Evolutionary conservation across 1,284 basidiomycete species (phyloP).

Genomic region (Exobasidium rhododendri): DNA sequence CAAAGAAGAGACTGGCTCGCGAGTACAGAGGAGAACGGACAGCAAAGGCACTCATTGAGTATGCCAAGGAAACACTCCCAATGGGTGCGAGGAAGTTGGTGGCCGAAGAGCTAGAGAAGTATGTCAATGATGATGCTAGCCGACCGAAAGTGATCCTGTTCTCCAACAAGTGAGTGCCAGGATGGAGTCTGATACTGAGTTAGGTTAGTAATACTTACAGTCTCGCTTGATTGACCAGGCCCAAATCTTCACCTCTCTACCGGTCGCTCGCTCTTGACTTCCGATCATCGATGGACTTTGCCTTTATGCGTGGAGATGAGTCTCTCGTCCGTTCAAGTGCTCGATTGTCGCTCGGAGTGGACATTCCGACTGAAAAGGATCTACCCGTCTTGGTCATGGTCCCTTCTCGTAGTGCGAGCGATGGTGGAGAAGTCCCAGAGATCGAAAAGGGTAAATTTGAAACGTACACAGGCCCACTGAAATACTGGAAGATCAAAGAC

Average conservation of each 20-base stretch:
- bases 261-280: constrained; percentile 51
- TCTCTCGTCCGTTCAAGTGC: constrained; percentile 31
- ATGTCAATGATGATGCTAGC: constrained; percentile 19
- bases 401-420: constrained; percentile 18
- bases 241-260: constrained; percentile 47
- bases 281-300: constrained; percentile 38
- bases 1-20: constrained; percentile 63
- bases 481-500: constrained; percentile 38
- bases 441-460: constrained; percentile 29
- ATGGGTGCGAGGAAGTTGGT: constrained; percentile 65
- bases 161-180: constrained; percentile 36
- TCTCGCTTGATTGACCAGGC: not conserved
- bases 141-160: constrained; percentile 49
- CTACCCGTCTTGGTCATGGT: constrained; percentile 43
- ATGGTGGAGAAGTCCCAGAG: constrained; percentile 8
- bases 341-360: constrained; percentile 33
- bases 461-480: constrained; percentile 39
- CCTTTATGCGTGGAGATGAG: constrained; percentile 42
- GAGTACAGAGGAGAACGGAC: constrained; percentile 73
- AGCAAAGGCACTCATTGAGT: constrained; percentile 71
- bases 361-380: constrained; percentile 29
- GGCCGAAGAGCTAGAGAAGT: constrained; percentile 58
- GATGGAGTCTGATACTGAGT: not conserved
- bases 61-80: constrained; percentile 72
- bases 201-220: not conserved